Percentiles rank a stretch among this genome's conserved stretches.
These are phyloP conservation scores for Craterostigma plantagineum DNA, from an alignment of 257 asterid genomes.

Conservation along the genomic window DNA sequence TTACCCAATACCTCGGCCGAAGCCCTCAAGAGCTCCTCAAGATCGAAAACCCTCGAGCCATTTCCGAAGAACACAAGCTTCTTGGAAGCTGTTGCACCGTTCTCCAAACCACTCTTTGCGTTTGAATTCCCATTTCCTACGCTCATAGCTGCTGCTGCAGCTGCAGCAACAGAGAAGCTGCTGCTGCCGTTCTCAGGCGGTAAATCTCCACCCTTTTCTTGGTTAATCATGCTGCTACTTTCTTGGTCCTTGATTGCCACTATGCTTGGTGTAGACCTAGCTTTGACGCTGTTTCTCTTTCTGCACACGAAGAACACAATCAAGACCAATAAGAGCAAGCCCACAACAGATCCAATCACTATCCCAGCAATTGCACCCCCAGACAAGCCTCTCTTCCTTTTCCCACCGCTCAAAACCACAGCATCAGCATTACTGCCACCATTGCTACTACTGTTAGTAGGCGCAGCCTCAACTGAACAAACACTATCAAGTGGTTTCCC, in stretches of 20 bases:
- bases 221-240: conserved; percentile 23
- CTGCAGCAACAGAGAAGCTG: conserved; percentile 21
- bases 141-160: conserved; percentile 22
- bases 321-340: conserved; percentile 25
- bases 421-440: conserved; percentile 19
- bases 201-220: conserved; percentile 14
- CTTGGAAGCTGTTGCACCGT: conserved; percentile 15
- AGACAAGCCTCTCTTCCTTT: conserved; percentile 18
- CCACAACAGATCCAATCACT: conserved; percentile 54
- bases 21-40: conserved; percentile 43
- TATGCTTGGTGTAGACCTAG: conserved; percentile 26
- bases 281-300: conserved; percentile 35
- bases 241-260: conserved; percentile 36
- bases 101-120: conserved; percentile 6
- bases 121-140: neutral
- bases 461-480: conserved; percentile 11
- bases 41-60: conserved; percentile 26
- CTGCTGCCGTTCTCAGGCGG: conserved; percentile 13
- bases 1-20: conserved; percentile 53
- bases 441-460: conserved; percentile 8
- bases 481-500: conserved; percentile 54
- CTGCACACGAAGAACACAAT: conserved; percentile 41
- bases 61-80: conserved; percentile 31
- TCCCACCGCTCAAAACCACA: conserved; percentile 8
- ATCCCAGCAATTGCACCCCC: conserved; percentile 78